Evolutionary conservation across 257 asterid genomes (phyloP).

Genomic region (Solanum paucissectum): DNA sequence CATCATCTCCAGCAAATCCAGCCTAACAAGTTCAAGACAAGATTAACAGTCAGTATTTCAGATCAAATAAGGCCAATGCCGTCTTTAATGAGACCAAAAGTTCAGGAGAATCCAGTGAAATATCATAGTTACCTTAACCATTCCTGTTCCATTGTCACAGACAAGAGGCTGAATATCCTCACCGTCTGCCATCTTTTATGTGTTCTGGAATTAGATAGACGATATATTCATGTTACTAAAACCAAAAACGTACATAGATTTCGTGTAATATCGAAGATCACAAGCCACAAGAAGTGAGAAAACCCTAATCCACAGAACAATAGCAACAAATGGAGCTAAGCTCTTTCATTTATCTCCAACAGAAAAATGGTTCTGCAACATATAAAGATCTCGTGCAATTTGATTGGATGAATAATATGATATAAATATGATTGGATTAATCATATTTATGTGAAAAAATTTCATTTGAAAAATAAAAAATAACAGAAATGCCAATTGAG

Average conservation of each 20-base stretch:
- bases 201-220: not conserved
- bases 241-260: not conserved
- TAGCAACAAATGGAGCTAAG: not conserved
- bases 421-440: too few species aligned
- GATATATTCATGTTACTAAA: not conserved
- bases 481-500: not conserved
- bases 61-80: not conserved
- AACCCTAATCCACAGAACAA: not conserved
- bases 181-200: slow-evolving; percentile 9
- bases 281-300: not conserved
- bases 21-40: slow-evolving; percentile 9
- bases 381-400: not conserved
- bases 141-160: slow-evolving; percentile 13
- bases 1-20: slow-evolving; percentile 31
- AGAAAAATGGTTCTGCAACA: not conserved
- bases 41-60: not conserved
- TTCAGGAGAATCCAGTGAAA: not conserved
- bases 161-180: slow-evolving; percentile 12
- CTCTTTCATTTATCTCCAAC: not conserved
- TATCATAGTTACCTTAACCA: not conserved
- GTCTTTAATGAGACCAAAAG: not conserved
- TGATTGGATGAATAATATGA: not conserved
- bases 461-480: not conserved
- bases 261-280: not conserved
- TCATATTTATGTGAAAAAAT: not conserved